Evolutionary conservation across 2,329 filamentous ascomycete species (phyloP).

Genomic region (Arthrobotrys musiformis): DNA sequence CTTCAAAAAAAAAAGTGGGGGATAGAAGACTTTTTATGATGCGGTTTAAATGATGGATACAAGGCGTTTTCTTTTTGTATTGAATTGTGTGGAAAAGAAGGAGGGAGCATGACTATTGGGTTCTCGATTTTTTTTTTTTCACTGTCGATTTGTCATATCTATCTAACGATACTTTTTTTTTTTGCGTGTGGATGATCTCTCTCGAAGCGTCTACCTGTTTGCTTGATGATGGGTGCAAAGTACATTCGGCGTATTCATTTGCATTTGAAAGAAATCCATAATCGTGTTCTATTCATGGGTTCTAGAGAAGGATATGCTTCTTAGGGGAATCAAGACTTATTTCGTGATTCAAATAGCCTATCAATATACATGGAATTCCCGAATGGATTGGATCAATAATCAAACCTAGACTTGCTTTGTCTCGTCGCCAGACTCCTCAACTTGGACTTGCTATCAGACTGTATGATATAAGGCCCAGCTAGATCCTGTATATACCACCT

Average conservation of each 20-base stretch:
- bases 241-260: slow-evolving; percentile 45
- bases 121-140: neutral
- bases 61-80: neutral
- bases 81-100: no score
- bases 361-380: no score
- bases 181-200: neutral
- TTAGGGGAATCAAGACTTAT: slow-evolving; percentile 13
- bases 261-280: slow-evolving; percentile 35
- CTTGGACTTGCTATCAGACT: no score
- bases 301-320: neutral
- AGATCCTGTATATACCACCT: no score
- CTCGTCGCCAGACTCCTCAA: no score
- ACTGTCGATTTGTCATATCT: neutral
- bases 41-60: neutral
- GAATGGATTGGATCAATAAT: no score
- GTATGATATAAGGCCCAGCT: no score
- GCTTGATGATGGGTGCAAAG: slow-evolving; percentile 14
- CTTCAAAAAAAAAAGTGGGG: neutral
- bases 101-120: no score
- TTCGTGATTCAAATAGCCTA: neutral
- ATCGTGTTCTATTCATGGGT: slow-evolving; percentile 16
- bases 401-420: no score
- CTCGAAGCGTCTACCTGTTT: neutral
- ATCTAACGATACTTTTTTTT: neutral
- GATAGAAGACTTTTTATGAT: neutral